Conservation (phyloP, 139 green algal genomes). For the Mesotaenium endlicherianum region DNA sequence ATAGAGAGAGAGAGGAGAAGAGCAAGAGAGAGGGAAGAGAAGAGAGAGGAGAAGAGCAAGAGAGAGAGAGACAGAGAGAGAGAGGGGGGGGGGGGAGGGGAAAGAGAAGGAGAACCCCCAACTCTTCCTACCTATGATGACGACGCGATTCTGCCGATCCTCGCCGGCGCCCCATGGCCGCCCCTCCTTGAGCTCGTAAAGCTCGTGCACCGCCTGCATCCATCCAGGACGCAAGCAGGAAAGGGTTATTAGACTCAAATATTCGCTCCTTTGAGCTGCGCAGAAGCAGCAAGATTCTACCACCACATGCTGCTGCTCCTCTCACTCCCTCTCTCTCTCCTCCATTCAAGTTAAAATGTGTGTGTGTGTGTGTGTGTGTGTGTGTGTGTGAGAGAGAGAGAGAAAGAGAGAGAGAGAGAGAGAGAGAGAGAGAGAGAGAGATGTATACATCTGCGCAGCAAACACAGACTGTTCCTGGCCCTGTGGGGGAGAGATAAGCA, state of each 20-base stretch:
- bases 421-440: neutral
- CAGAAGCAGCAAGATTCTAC: too few species aligned
- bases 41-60: neutral
- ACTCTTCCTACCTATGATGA: slow-evolving; percentile 53
- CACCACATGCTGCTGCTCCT: too few species aligned
- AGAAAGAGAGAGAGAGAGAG: neutral
- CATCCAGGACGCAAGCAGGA: too few species aligned
- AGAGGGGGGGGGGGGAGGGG: neutral
- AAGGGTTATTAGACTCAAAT: too few species aligned
- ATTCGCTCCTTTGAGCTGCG: too few species aligned
- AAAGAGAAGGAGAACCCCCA: neutral
- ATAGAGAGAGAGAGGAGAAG: neutral
- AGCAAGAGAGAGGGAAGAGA: neutral
- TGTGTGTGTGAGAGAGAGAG: neutral
- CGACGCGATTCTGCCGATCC: slow-evolving; percentile 35
- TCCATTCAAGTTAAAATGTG: too few species aligned
- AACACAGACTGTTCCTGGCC: neutral
- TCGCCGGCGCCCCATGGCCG: slow-evolving; percentile 53
- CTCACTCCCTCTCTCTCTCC: too few species aligned
- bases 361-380: too few species aligned
- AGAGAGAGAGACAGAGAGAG: neutral
- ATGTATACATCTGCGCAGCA: neutral
- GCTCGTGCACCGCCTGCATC: slow-evolving; percentile 76
- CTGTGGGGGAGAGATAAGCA: neutral
- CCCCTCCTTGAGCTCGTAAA: slow-evolving; percentile 74